Percentiles rank a stretch among this genome's conserved stretches.
Conservation (phyloP, 129 eudicot genomes). For the Ambrosia trifida region DNA sequence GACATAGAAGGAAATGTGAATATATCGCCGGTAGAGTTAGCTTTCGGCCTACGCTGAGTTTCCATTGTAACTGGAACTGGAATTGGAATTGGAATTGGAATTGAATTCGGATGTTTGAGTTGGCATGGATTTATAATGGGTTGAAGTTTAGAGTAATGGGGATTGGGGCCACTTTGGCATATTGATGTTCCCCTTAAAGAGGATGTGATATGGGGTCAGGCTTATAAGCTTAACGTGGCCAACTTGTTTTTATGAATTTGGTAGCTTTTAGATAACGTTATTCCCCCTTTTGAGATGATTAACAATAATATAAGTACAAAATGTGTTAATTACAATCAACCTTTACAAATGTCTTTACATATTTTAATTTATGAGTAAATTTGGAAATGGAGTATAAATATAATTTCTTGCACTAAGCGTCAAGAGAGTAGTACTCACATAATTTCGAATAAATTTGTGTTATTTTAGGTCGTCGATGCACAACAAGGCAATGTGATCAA, state of each 20-base stretch:
- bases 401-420: too few relatives aligned
- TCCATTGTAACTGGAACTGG: conserved; percentile 19
- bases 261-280: conserved; percentile 8
- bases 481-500: too few relatives aligned
- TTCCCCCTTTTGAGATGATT: neutral
- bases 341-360: neutral
- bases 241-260: conserved; percentile 25
- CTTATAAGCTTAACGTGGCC: conserved; percentile 40
- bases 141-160: conserved; percentile 32
- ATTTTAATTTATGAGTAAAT: neutral
- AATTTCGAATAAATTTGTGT: too few relatives aligned
- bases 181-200: conserved; percentile 41
- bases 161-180: conserved; percentile 36
- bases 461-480: too few relatives aligned
- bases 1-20: conserved; percentile 55
- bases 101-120: conserved; percentile 8
- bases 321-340: neutral
- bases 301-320: neutral
- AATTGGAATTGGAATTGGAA: conserved; percentile 16
- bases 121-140: conserved; percentile 28
- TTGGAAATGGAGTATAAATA: neutral
- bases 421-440: too few relatives aligned
- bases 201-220: conserved; percentile 44
- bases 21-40: conserved; percentile 39
- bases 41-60: conserved; percentile 27